Evolutionary conservation across 805 yeast species (phyloP), one percentile per base, ranked within the genome.

Genomic region (Wickerhamomyces kurtzmanii): DNA sequence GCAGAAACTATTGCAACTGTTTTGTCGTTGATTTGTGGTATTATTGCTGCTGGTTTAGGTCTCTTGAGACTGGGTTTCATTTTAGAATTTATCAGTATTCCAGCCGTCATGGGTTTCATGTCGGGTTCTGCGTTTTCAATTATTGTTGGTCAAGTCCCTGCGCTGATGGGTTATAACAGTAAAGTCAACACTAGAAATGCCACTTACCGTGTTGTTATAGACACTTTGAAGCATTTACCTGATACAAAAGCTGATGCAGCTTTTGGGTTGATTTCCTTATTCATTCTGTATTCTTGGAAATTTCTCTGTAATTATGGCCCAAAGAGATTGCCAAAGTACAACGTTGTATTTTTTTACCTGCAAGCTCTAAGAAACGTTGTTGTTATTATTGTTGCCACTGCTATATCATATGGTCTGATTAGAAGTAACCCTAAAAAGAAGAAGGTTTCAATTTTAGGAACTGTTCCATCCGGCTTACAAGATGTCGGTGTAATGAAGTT

Each of bases 91-190:
- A 85, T 87, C 44, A 84, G 96, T 3, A 64, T 78, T 46, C 95
- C 95, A 25, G 93, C 95, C 1, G 94, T 87, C 23, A 65, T 85
- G 56, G 96, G 96, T 0, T 87, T 86, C 61, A 87, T 87, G 89
- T 69, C 89, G 19, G 96, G 96, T 29, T 86, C 96, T 5, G 95
- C 96, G 3, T 68, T 87, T 44, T 76, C 65, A 44, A 87, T 87
- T 47, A 63, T 79, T 20, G 54, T 64, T 34, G 96, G 96, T 15
- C 96, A 87, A 59, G 75, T 87, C 6, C 94, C 96, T 5, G 79
- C 65, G 5, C 63, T 87, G 33, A 66, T 87, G 81, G 96, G 96
- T 12, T 80, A 65, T 57, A 64, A 50, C 41, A 71, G 58, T 12
- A 33, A 39, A 18, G 84, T 86, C 31, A 75, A 83, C 57, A 80